phyloP scores from a whole-genome alignment of 2,329 filamentous ascomycete genomes.

The Zasmidium cellare region DNA sequence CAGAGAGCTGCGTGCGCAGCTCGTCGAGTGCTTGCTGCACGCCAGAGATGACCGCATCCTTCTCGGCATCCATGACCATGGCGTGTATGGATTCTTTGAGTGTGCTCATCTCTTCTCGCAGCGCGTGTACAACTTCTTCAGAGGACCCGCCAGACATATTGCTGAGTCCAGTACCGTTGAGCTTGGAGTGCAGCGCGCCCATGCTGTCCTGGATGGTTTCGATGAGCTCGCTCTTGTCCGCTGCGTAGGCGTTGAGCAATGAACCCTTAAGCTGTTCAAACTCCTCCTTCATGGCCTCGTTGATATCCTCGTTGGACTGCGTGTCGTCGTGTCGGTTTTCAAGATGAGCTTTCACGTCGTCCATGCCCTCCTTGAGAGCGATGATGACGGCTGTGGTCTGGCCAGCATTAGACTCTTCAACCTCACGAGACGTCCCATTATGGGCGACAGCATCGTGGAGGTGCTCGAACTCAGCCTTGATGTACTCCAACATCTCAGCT shows the following conservation, averaged over 20 bases:
- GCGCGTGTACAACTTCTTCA: constrained; percentile 48
- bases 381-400: constrained; percentile 33
- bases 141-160: constrained; percentile 35
- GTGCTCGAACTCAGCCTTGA: constrained; percentile 60
- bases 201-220: constrained; percentile 58
- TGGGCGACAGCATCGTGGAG: constrained; percentile 58
- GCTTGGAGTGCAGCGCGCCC: constrained; percentile 48
- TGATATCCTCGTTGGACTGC: constrained; percentile 45
- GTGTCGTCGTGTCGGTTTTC: constrained; percentile 23
- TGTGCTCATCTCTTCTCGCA: constrained; percentile 63
- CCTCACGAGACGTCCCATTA: constrained; percentile 33
- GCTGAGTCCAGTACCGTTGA: constrained; percentile 39
- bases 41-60: constrained; percentile 66
- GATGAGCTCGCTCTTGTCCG: constrained; percentile 62
- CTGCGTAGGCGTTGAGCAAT: constrained; percentile 62
- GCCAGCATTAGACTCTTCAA: constrained; percentile 21
- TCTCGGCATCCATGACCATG: constrained; percentile 51
- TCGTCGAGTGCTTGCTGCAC: constrained; percentile 54
- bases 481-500: constrained; percentile 50
- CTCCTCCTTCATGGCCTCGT: constrained; percentile 75
- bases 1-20: constrained; percentile 39
- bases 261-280: constrained; percentile 79
- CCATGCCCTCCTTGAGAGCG: constrained; percentile 34
- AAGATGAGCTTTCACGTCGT: constrained; percentile 30
- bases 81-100: constrained; percentile 59